Base-by-base conservation (phyloP, 73 alveolate species). In the Halteria grandinella region DNA sequence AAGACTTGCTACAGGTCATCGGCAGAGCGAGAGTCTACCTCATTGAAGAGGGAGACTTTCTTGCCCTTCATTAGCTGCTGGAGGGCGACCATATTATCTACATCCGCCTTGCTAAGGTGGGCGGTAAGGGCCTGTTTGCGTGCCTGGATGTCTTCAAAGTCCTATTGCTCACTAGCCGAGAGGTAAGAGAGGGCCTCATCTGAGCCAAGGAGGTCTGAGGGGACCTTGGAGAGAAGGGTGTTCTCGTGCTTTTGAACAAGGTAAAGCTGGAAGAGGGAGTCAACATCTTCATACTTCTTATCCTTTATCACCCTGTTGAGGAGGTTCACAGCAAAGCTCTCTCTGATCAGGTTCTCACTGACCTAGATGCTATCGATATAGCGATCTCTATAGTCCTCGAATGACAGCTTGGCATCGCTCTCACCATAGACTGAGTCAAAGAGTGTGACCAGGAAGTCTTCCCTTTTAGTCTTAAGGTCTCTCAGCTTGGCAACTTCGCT, bases 391-490 rank as follows among this genome's bases (percentile, higher is more conserved):
- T 49, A 70, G 27, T 70, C 39, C 31, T 70, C 43, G 18, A 31
- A 41, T 55, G 20, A 17, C 17, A 70, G 32, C 7, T 48, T 48
- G 24, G 83, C 8, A 1, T 1, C 6, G 17, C 50, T 55, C 4
- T 49, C 57, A 29, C 14, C 14, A 32, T 15, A 70, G 23, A 70
- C 43, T 15, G 24, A 1, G 57, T 70, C 83, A 50, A 48, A 70
- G 41, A 70, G 7, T 1, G 12, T 11, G 0, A 49, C 55, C 1
- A 41, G 32, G 44, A 23, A 70, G 1, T 70, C 83, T 28, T 70
- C 57, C 21, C 72, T 25, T 27, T 51, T 50, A 24, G 47, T 20
- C 12, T 50, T 70, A 1, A 32, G 39, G 2, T 48, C 55, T 17
- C 29, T 39, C 10, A 48, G 5, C 29, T 70, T 14, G 6, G 47